These are phyloP conservation scores for Sanguinoderma infundibulare DNA, from an alignment of 1,284 basidiomycete species.

Conservation along the genomic window DNA sequence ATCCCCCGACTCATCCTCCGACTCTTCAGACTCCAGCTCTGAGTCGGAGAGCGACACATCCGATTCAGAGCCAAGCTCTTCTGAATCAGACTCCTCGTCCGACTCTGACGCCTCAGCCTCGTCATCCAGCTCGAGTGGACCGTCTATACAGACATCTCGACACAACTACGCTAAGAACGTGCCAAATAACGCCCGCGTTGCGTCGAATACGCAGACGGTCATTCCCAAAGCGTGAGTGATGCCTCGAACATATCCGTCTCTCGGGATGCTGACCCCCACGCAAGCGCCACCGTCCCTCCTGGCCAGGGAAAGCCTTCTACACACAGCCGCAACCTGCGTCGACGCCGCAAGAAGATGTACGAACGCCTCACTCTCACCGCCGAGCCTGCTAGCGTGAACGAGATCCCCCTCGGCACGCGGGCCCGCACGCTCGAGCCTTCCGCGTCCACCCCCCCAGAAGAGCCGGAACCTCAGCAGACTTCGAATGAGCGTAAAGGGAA, in stretches of 20 bases:
- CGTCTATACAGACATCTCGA: slow-evolving; percentile 8
- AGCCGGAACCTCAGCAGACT: neutral
- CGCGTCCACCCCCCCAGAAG: neutral
- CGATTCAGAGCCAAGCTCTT: slow-evolving; percentile 18
- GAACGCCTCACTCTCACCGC: slow-evolving; percentile 30
- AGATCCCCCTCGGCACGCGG: slow-evolving; percentile 37
- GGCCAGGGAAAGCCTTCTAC: slow-evolving; percentile 71
- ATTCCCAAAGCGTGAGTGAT: neutral
- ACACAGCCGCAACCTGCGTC: slow-evolving; percentile 65
- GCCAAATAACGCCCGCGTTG: neutral
- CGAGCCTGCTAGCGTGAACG: slow-evolving; percentile 38
- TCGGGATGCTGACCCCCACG: neutral
- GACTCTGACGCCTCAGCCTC: slow-evolving; percentile 26
- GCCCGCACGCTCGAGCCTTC: slow-evolving; percentile 14
- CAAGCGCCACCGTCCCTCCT: slow-evolving; percentile 50
- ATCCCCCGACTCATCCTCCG: slow-evolving; percentile 14
- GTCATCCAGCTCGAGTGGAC: slow-evolving; percentile 3
- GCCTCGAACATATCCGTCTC: neutral
- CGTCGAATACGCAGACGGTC: neutral
- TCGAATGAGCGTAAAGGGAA: neutral
- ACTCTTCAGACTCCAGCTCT: slow-evolving; percentile 25
- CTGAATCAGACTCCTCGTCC: slow-evolving; percentile 33
- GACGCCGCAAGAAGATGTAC: slow-evolving; percentile 53
- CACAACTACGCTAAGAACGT: neutral
- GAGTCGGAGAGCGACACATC: slow-evolving; percentile 26